These are phyloP conservation scores for Verticillium alfalfae DNA, from an alignment of 2,329 filamentous ascomycete genomes.

Conservation along the genomic window DNA sequence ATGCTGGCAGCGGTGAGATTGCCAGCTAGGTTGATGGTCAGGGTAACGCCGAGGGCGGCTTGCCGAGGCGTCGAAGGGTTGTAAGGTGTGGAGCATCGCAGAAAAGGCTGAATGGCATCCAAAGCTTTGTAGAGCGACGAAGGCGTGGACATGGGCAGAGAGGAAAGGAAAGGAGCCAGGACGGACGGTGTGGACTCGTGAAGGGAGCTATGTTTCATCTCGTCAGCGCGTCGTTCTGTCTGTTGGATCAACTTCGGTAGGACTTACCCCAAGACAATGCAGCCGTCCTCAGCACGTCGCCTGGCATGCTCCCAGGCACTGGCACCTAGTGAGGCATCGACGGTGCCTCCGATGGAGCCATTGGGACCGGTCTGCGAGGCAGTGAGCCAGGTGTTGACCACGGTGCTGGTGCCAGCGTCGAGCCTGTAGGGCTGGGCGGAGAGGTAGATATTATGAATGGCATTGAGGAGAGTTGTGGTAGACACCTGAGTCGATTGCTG, in stretches of 20 bases:
- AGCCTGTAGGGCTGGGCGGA: slow-evolving; percentile 77
- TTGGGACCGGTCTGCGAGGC: slow-evolving; percentile 65
- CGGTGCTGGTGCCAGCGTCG: slow-evolving; percentile 84
- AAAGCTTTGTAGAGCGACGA: slow-evolving; percentile 71
- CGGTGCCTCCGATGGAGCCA: slow-evolving; percentile 66
- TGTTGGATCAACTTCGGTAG: not conserved
- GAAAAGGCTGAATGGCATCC: slow-evolving; percentile 77
- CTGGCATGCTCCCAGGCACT: slow-evolving; percentile 96
- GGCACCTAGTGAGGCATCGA: slow-evolving; percentile 72
- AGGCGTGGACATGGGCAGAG: slow-evolving; percentile 75
- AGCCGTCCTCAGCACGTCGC: slow-evolving; percentile 90
- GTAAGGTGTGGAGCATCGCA: slow-evolving; percentile 79
- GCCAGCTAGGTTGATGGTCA: slow-evolving; percentile 77
- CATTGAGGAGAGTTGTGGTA: slow-evolving; percentile 87
- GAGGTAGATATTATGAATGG: slow-evolving; percentile 83
- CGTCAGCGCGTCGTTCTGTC: not conserved
- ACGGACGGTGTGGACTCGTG: slow-evolving; percentile 85
- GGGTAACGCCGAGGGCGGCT: slow-evolving; percentile 71
- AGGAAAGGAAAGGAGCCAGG: slow-evolving; percentile 72
- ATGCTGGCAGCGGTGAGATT: slow-evolving; percentile 71
- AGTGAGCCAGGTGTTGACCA: slow-evolving; percentile 93
- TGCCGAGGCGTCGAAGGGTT: slow-evolving; percentile 83
- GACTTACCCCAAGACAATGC: slow-evolving; percentile 78
- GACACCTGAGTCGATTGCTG: slow-evolving; percentile 77
- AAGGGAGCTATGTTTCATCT: slow-evolving; percentile 58